Evolutionary conservation across 345 rosid species (phyloP).

Genomic region (Arabidopsis suecica): DNA sequence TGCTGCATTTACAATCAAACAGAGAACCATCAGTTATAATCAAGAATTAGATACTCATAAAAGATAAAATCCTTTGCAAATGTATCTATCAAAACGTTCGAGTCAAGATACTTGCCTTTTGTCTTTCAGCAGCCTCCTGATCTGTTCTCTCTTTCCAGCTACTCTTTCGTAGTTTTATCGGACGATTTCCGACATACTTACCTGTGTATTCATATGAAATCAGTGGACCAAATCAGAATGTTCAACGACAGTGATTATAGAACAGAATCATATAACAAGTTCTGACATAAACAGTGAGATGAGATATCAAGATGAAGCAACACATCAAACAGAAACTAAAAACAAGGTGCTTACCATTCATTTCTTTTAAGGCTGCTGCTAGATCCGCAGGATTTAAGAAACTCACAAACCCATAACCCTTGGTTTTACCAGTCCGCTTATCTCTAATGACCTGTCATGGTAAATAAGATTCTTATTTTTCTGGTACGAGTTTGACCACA

Average conservation of each 20-base stretch:
- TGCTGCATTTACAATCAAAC: too few relatives aligned
- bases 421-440: slow-evolving; percentile 97
- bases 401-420: slow-evolving; percentile 98
- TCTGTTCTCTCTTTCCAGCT: slow-evolving; percentile 32
- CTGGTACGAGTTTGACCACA: slow-evolving; percentile 5
- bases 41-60: too few relatives aligned
- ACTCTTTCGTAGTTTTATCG: slow-evolving; percentile 93
- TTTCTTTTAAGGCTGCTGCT: slow-evolving; percentile 91
- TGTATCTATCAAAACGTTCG: too few relatives aligned
- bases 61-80: too few relatives aligned
- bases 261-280: slow-evolving; percentile 11
- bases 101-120: too few relatives aligned
- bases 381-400: slow-evolving; percentile 84
- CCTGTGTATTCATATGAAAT: slow-evolving; percentile 54
- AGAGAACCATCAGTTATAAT: too few relatives aligned
- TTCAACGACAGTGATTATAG: background rate
- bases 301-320: slow-evolving; percentile 15
- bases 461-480: background rate
- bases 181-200: slow-evolving; percentile 96
- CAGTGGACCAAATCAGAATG: background rate
- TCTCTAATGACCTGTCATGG: slow-evolving; percentile 87
- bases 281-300: background rate
- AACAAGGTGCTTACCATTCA: slow-evolving; percentile 69
- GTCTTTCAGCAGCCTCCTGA: too few relatives aligned
- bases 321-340: slow-evolving; percentile 4